These are phyloP conservation scores for Paradendryphiella salina DNA, from an alignment of 2,329 filamentous ascomycete species.

Conservation along the genomic window DNA sequence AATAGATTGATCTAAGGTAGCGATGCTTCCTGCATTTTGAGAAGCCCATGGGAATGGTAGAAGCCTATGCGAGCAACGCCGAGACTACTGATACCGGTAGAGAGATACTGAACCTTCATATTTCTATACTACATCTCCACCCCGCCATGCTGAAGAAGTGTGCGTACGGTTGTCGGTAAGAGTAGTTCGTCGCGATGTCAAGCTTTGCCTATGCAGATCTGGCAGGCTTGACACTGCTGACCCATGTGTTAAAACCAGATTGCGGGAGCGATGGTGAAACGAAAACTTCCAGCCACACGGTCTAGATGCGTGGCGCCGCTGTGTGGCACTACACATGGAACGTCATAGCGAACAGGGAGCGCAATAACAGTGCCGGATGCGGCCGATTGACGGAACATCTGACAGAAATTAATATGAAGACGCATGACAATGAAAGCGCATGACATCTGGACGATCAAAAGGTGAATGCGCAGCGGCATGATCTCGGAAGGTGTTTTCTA, in stretches of 20 bases:
- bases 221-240: neutral
- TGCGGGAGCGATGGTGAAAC: constrained; percentile 27
- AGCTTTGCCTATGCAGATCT: neutral
- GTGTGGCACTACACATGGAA: constrained; percentile 6
- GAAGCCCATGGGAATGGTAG: too few relatives aligned
- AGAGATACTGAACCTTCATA: too few relatives aligned
- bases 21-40: too few relatives aligned
- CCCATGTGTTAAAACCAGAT: constrained; percentile 9
- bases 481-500: neutral
- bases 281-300: constrained; percentile 5
- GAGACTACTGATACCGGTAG: too few relatives aligned
- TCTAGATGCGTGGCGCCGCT: constrained; percentile 15
- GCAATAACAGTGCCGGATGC: neutral
- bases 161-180: too few relatives aligned
- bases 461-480: neutral
- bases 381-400: constrained; percentile 29
- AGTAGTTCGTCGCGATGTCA: neutral
- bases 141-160: too few relatives aligned
- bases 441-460: neutral
- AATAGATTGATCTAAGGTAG: too few relatives aligned
- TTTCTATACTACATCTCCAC: too few relatives aligned
- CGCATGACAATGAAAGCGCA: neutral
- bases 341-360: neutral
- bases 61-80: too few relatives aligned
- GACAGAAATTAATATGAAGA: neutral